Evolutionary conservation across 164 flowering plant species (phyloP).

Genomic region (Vitis vinifera): DNA sequence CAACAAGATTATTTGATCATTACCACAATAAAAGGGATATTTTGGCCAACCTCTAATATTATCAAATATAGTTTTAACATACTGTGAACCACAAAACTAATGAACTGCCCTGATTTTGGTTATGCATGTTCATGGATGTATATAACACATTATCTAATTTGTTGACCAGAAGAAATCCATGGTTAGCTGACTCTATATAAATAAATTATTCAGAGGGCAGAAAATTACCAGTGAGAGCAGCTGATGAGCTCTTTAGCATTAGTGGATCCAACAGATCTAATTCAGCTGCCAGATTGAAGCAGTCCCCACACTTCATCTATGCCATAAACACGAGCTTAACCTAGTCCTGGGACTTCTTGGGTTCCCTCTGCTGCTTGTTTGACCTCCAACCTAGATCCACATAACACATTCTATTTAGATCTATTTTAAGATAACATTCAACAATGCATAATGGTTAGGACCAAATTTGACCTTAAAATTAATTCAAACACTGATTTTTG

Average conservation of each 20-base stretch:
- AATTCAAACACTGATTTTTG: no score
- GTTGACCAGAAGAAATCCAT: no score
- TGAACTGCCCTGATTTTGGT: no score
- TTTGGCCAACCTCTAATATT: not conserved
- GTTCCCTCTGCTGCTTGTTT: constrained; percentile 86
- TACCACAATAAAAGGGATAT: no score
- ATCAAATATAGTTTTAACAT: no score
- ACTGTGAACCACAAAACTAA: no score
- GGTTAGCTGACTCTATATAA: no score
- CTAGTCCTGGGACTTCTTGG: constrained; percentile 79
- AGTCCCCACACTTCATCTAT: constrained; percentile 82
- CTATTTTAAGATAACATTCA: no score
- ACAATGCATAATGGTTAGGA: no score
- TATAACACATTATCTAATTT: not conserved
- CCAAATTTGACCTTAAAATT: no score
- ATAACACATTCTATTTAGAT: not conserved
- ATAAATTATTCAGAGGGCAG: no score
- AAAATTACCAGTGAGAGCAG: constrained; percentile 84
- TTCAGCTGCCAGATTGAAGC: constrained; percentile 62
- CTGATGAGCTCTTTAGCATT: constrained; percentile 88
- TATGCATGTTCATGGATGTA: no score
- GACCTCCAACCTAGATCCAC: constrained; percentile 57
- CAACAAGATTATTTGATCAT: constrained; percentile 26
- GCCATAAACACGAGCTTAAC: constrained; percentile 58
- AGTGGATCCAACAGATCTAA: constrained; percentile 88